Conservation (phyloP, 2,329 filamentous ascomycete genomes). For the Cadophora malorum region DNA sequence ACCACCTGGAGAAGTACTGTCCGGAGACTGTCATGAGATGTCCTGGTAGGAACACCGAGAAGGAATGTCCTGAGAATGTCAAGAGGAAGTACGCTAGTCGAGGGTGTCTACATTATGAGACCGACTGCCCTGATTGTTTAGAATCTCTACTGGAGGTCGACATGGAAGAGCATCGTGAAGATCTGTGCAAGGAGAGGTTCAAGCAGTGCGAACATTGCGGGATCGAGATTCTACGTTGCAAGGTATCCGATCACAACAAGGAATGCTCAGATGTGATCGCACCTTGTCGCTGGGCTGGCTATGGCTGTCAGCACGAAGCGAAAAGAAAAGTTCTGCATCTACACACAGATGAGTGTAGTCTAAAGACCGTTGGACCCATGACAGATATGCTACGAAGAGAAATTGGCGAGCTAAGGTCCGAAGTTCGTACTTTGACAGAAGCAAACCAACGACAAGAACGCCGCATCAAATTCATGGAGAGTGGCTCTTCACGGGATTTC, state of each 20-base stretch:
- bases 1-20: slow-evolving; percentile 64
- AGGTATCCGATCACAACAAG: slow-evolving; percentile 44
- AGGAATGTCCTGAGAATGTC: slow-evolving; percentile 58
- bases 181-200: slow-evolving; percentile 52
- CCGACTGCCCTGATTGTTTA: slow-evolving; percentile 61
- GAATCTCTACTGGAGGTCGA: slow-evolving; percentile 52
- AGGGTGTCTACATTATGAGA: slow-evolving; percentile 60
- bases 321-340: slow-evolving; percentile 50
- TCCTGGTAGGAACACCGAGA: slow-evolving; percentile 49
- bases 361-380: slow-evolving; percentile 59
- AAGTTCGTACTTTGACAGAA: slow-evolving; percentile 54
- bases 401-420: slow-evolving; percentile 46
- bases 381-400: slow-evolving; percentile 55
- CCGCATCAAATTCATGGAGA: slow-evolving; percentile 52
- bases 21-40: slow-evolving; percentile 62
- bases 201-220: slow-evolving; percentile 41
- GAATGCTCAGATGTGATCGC: slow-evolving; percentile 54
- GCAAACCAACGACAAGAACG: slow-evolving; percentile 50
- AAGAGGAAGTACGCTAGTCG: slow-evolving; percentile 57
- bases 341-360: slow-evolving; percentile 58
- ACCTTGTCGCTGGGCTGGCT: slow-evolving; percentile 55
- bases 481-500: slow-evolving; percentile 41
- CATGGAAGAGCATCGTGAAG: slow-evolving; percentile 54
- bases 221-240: slow-evolving; percentile 38
- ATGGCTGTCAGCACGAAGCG: slow-evolving; percentile 54